These are phyloP conservation scores for Trichoderma sp. DNA, from an alignment of 2,329 filamentous ascomycete genomes.

Conservation along the genomic window DNA sequence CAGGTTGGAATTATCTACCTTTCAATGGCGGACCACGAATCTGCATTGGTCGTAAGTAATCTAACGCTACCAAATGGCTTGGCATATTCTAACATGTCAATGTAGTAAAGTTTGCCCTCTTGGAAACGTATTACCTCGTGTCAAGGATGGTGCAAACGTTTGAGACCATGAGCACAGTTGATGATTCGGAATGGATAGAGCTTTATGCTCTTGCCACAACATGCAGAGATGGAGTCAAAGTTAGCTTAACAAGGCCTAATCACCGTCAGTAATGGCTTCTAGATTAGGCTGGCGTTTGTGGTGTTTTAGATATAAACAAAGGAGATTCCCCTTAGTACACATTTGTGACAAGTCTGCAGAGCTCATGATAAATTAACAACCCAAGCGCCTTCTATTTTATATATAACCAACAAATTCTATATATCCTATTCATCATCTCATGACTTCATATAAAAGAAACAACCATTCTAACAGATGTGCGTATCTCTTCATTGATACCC, in stretches of 20 bases:
- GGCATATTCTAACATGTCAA: slow-evolving; percentile 7
- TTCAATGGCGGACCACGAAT: slow-evolving; percentile 48
- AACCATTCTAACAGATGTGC: no score
- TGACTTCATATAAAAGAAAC: no score
- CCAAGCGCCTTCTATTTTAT: neutral
- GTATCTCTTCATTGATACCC: no score
- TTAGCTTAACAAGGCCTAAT: slow-evolving; percentile 13
- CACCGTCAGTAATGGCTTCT: neutral
- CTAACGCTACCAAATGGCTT: no score
- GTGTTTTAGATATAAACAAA: neutral
- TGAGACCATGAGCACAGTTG: slow-evolving; percentile 29
- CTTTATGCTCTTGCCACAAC: slow-evolving; percentile 36
- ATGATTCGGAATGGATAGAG: slow-evolving; percentile 35
- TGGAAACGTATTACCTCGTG: slow-evolving; percentile 36
- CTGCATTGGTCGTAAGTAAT: slow-evolving; percentile 43
- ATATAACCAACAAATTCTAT: neutral
- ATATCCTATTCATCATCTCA: neutral
- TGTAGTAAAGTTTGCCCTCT: slow-evolving; percentile 37
- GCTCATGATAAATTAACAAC: neutral
- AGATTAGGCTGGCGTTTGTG: neutral
- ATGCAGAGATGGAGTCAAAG: slow-evolving; percentile 34
- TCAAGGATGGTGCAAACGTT: slow-evolving; percentile 37
- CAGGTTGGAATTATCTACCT: slow-evolving; percentile 44
- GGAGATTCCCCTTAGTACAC: neutral
- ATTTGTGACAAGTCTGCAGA: neutral